Evolutionary conservation across 2,329 filamentous ascomycete species (phyloP), one percentile per base, ranked within the genome.

Genomic region (Colletotrichum costaricense): DNA sequence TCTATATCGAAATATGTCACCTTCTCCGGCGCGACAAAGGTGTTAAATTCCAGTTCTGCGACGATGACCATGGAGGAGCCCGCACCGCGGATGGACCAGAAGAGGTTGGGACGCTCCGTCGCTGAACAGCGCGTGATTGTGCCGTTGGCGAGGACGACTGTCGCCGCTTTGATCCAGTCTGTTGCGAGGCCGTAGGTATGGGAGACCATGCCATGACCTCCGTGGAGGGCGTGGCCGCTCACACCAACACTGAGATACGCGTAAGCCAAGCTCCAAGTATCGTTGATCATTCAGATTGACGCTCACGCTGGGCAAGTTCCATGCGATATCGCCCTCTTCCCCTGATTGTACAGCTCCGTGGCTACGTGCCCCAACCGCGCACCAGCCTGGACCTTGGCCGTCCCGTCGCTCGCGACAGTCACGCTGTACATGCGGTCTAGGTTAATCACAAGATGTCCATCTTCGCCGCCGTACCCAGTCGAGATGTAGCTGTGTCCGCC

Each of bases 401-500:
- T 86, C 2, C 72, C 74, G 8, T 78, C 75, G 55, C 83, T 79
- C 69, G 88, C 82, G 7, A 88, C 75, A 0, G 80, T 78, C 3
- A 88, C 82, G 24, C 81, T 79, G 71, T 86, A 83, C 75, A 88
- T 82, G n/a, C 82, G 78, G 74, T 86, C 80, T 60, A 89, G 81
- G 74, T 87, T 84, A 46, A 89, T 83, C 16, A 86, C 82, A 76
- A 88, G 78, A 49, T 84, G 82, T 2, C 86, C 87, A 68, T 88
- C 81, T 76, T 86, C 82, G 8, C 86, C 86, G 52, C 86, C 86
- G 0, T 86, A 82, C 8, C 85, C 85, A 69, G 84, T 85, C 0
- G 84, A 85, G 0, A 84, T 86, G 74, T 89, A 89, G 4, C 84
- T 87, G 78, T 89, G 88, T 2, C 87, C 87, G 49, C 87, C 87